phyloP scores from a whole-genome alignment of 768 basidiomycete species.

The Mycena crocata region DNA sequence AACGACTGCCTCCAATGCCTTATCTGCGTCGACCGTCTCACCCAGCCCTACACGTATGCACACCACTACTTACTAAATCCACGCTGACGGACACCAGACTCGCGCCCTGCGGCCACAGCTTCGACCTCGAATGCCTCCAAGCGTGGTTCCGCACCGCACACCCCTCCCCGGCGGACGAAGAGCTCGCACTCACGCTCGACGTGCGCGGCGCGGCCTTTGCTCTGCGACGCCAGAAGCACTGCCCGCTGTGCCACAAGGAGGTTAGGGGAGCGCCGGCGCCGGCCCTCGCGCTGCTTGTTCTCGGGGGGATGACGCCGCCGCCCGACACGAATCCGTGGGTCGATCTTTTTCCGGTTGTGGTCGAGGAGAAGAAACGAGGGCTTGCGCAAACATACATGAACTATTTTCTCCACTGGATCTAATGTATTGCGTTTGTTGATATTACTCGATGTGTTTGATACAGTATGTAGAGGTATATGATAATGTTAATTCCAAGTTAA shows the following conservation, averaged over 20 bases:
- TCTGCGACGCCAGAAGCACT: constrained; percentile 13
- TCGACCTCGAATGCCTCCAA: constrained; percentile 22
- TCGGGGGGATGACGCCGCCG: not conserved
- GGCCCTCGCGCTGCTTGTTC: constrained; percentile 3
- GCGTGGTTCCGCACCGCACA: constrained; percentile 15
- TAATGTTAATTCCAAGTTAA: too few relatives aligned
- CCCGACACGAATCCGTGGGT: constrained; percentile 5
- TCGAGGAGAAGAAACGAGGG: too few relatives aligned
- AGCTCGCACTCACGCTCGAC: constrained; percentile 12
- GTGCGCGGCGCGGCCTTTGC: constrained; percentile 6
- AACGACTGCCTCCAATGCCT: constrained; percentile 17
- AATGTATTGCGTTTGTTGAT: too few relatives aligned
- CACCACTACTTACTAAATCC: not conserved
- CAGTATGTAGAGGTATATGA: too few relatives aligned
- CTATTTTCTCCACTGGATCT: too few relatives aligned
- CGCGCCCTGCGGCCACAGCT: constrained; percentile 25
- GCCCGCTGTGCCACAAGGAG: constrained; percentile 20
- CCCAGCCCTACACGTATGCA: constrained; percentile 20
- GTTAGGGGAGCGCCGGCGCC: not conserved
- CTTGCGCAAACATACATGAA: too few relatives aligned
- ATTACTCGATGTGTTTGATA: too few relatives aligned
- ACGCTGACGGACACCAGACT: not conserved
- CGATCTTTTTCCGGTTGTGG: constrained; percentile 13
- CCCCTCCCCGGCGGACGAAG: constrained; percentile 16
- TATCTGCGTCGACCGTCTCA: constrained; percentile 23